Percentiles rank a stretch among this genome's conserved stretches.
These are phyloP conservation scores for Zymoseptoria brevis DNA, from an alignment of 2,329 filamentous ascomycete species.

Conservation along the genomic window DNA sequence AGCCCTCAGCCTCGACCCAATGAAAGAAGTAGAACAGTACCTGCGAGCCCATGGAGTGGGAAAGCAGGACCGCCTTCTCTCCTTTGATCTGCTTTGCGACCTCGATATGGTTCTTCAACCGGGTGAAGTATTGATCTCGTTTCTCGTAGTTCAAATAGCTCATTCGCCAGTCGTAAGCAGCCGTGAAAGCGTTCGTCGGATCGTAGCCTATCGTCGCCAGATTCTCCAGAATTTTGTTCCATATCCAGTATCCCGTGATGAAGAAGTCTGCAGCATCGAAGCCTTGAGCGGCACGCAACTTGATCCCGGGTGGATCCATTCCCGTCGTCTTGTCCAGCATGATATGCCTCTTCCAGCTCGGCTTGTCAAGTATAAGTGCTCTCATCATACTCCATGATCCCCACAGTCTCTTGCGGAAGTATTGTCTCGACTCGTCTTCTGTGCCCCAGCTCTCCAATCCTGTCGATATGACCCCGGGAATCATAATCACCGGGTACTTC, in stretches of 20 bases:
- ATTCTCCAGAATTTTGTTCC: conserved; percentile 98
- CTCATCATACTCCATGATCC: conserved; percentile 99
- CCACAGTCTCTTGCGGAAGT: conserved; percentile 92
- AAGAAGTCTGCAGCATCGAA: conserved; percentile 98
- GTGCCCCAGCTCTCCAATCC: conserved; percentile 97
- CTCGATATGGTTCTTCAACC: conserved; percentile 85
- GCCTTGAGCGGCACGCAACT: conserved; percentile 85
- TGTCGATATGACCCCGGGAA: conserved; percentile 94
- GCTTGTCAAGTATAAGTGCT: conserved; percentile 85
- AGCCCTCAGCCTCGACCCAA: conserved; percentile 70
- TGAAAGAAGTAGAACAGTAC: conserved; percentile 81
- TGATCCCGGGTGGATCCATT: conserved; percentile 81
- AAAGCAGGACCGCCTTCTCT: conserved; percentile 76
- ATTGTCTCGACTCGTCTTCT: conserved; percentile 70
- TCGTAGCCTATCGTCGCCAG: conserved; percentile 94
- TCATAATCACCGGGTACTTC: conserved; percentile 88
- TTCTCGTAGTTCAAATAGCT: conserved; percentile 83
- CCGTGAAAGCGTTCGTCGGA: conserved; percentile 64
- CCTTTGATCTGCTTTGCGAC: conserved; percentile 63
- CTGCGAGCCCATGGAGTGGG: conserved; percentile 96
- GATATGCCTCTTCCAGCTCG: conserved; percentile 89
- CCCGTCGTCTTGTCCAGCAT: conserved; percentile 93
- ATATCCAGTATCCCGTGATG: conserved; percentile 88
- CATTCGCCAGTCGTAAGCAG: conserved; percentile 83
- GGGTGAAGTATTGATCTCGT: conserved; percentile 88